Base-by-base conservation (phyloP, 352 stramenopile species). In the Pythium folliculosum region DNA sequence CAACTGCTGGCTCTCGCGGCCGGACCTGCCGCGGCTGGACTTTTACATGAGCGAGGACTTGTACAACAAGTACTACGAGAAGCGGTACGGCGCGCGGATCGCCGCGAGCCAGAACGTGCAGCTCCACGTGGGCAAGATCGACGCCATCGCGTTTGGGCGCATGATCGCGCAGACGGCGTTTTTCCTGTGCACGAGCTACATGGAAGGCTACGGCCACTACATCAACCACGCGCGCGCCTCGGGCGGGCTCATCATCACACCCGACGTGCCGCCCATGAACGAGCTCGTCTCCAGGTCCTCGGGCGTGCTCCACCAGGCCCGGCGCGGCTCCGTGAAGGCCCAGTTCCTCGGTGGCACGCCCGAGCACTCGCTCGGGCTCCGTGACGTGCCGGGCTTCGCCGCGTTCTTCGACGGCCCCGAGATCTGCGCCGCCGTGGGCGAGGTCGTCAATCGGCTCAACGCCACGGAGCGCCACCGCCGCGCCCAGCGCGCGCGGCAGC, bases 201-300 rank as follows among this genome's bases (percentile, higher is more conserved):
- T 79, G 52, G 83, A 91, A 63, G 81, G 81, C 13, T 91, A 85
- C 44, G 82, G 81, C 9, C 81, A 88, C 69, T 90, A 88, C 63
- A 90, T 88, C 60, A 90, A 90, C 69, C 81, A 90, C 32, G 81
- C 79, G 17, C 76, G 79, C 6, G 76, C 79, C 19, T 75, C 70
- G 17, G 69, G 76, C 8, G 79, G 59, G 0, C 58, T 88, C 13
- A 82, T 90, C 25, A 23, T 90, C 16, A 76, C 79, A 2, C 82
- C 81, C 0, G 71, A 88, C 48, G 59, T 82, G 22, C 77, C 79
- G 14, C 79, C 81, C 0, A 90, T 90, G 81, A 90, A 86, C 62
- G 81, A 91, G 65, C 73, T 90, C n/a, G 47, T 91, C 23, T 81
- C 76, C 21, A 60, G 60, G 3, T 43, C 61, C 25, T 88, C 78